Evolutionary conservation across 1,284 basidiomycete genomes (phyloP), one percentile per base, ranked within the genome.

Genomic region (Leccinum variabile): DNA sequence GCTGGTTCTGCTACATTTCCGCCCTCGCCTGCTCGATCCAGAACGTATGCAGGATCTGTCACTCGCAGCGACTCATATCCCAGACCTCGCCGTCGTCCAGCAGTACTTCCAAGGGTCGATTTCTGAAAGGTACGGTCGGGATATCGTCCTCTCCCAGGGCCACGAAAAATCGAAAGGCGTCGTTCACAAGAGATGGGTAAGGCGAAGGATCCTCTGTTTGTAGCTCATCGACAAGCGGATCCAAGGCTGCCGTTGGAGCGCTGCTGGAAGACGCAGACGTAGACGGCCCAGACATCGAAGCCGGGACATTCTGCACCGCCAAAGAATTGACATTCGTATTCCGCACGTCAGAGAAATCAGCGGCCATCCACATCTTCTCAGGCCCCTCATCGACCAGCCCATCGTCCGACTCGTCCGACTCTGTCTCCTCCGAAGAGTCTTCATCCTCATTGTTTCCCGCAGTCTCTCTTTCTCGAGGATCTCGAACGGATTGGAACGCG

Each of bases 51-150:
- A 86, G 69, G 1, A 54, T 62, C 2, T 63, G 53, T 8, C 84
- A 79, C 65, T 86, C 84, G 0, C 33, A 5, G 9, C 44, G 57
- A 10, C 80, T 82, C 72, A 83, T 76, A 0, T 39, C 54, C 85
- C 85, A 86, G 30, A 84, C 69, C 10, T 76, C 66, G 1, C 63
- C 72, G 2, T 72, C 67, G 0, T 67, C 63, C 0, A 82, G 69
- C 4, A 86, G 75, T 3, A 62, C 66, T 1, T 76, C 69, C 30
- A 85, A 56, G 1, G 70, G 44, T 6, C 81, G 78, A 63, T 78
- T 58, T 3, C 73, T 63, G 0, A 56, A 59, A 1, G 81, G 80
- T 10, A 79, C 64, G 0, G 54, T 14, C 0, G 82, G 82, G 2
- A 78, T 54, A 2, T 53, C 53, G 1, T 66, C 49, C 41, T 75